These are phyloP conservation scores for Candida labiduridarum DNA, from an alignment of 1,139 yeast genomes.

Conservation along the genomic window DNA sequence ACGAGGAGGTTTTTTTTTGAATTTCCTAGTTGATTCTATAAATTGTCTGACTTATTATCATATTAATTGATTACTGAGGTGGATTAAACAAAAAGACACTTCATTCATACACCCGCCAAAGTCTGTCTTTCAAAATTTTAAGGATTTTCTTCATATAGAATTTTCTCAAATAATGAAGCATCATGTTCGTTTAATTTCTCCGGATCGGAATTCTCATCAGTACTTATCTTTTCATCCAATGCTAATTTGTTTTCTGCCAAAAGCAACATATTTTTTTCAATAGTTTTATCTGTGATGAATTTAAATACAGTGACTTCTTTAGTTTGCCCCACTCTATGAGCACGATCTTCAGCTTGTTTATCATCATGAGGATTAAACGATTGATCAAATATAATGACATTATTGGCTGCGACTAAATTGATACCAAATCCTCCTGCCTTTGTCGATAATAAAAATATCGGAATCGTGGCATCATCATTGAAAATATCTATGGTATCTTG, in stretches of 20 bases:
- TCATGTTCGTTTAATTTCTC: constrained; percentile 55
- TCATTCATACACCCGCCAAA: neutral
- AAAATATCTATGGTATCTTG: constrained; percentile 90
- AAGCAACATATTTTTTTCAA: constrained; percentile 86
- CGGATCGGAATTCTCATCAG: constrained; percentile 38
- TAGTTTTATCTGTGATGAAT: constrained; percentile 70
- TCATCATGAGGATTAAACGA: constrained; percentile 98
- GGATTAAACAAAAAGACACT: no score
- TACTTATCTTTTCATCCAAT: constrained; percentile 70
- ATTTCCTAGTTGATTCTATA: no score
- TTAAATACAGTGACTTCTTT: constrained; percentile 82
- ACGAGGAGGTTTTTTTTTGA: no score
- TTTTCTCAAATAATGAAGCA: constrained; percentile 54
- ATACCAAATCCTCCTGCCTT: constrained; percentile 99
- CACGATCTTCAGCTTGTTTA: constrained; percentile 97
- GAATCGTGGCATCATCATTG: constrained; percentile 79
- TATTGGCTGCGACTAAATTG: constrained; percentile 92
- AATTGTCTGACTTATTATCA: no score
- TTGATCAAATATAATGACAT: constrained; percentile 88
- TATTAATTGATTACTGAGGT: no score
- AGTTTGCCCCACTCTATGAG: constrained; percentile 96
- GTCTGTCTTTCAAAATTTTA: no score
- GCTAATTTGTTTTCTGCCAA: constrained; percentile 91
- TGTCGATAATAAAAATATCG: constrained; percentile 86
- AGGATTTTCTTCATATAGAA: constrained; percentile 32